These are phyloP conservation scores for Ricinus communis DNA, from an alignment of 345 rosid species.

Conservation along the genomic window DNA sequence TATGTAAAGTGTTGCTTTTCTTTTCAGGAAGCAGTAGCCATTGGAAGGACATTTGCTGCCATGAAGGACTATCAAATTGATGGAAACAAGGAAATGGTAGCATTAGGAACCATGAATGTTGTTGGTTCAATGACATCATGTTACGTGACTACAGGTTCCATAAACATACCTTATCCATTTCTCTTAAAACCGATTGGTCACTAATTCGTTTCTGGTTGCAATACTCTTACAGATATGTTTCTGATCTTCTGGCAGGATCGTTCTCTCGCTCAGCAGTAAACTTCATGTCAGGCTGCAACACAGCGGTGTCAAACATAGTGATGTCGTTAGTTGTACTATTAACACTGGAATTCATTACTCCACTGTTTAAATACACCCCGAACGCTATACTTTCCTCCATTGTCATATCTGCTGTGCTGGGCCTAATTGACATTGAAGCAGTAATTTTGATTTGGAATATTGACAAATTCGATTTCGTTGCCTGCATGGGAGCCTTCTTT, in stretches of 20 bases:
- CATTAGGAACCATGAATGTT: constrained; percentile 89
- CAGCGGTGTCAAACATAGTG: constrained; percentile 85
- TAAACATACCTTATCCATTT: no score
- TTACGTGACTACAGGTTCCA: constrained; percentile 74
- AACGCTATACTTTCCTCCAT: constrained; percentile 88
- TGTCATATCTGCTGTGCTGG: constrained; percentile 75
- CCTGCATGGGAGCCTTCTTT: constrained; percentile 94
- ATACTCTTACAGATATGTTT: no score
- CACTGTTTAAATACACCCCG: constrained; percentile 90
- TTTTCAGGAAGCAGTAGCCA: constrained; percentile 80
- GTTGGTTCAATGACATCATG: constrained; percentile 96
- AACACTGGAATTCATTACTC: constrained; percentile 75
- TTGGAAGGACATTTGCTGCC: constrained; percentile 93
- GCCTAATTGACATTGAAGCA: constrained; percentile 70
- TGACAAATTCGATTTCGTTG: constrained; percentile 82
- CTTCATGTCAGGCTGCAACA: constrained; percentile 87
- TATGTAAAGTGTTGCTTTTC: no score
- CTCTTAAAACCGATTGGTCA: no score
- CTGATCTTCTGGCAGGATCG: constrained; percentile 50
- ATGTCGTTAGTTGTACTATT: constrained; percentile 83
- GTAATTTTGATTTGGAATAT: constrained; percentile 74
- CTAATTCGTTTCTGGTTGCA: no score
- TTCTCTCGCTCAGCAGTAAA: constrained; percentile 95
- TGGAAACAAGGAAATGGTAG: constrained; percentile 97
- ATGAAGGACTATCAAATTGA: constrained; percentile 94